Evolutionary conservation across 2,329 filamentous ascomycete genomes (phyloP).

Genomic region (Sordariomycetes sp.): DNA sequence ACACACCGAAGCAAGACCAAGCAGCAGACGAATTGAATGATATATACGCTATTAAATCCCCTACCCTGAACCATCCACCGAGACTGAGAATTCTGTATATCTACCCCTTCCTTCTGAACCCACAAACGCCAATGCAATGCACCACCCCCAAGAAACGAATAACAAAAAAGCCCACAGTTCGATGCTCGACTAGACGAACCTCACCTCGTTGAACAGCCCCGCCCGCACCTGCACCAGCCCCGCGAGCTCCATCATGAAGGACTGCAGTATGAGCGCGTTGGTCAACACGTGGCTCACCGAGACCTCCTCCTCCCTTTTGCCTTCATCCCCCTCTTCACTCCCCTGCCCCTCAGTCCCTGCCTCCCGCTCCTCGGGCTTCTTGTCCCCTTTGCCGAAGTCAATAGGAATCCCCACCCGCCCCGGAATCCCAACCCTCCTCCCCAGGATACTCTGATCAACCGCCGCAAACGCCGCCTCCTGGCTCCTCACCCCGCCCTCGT

Average conservation of each 20-base stretch:
- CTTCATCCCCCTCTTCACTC: constrained; percentile 9
- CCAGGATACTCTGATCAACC: constrained; percentile 51
- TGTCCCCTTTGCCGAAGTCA: constrained; percentile 17
- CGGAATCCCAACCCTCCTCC: constrained; percentile 41
- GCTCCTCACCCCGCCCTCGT: constrained; percentile 19
- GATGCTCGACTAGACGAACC: too few species aligned
- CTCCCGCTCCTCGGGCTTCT: constrained; percentile 9
- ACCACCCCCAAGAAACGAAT: too few species aligned
- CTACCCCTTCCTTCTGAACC: too few species aligned
- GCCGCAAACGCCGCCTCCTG: constrained; percentile 53
- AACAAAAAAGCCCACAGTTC: too few species aligned
- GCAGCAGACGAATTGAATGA: too few species aligned
- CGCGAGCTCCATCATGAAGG: constrained; percentile 68
- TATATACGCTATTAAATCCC: too few species aligned
- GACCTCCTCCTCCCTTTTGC: constrained; percentile 28
- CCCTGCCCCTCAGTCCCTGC: constrained; percentile 13
- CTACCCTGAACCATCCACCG: too few species aligned
- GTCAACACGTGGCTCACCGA: constrained; percentile 71
- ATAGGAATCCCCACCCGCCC: constrained; percentile 33
- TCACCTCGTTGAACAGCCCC: constrained; percentile 66
- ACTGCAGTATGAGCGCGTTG: constrained; percentile 69
- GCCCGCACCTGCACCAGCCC: constrained; percentile 66
- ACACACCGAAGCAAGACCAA: too few species aligned
- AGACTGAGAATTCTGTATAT: too few species aligned
- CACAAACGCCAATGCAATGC: too few species aligned